phyloP scores from a whole-genome alignment of 164 flowering plant species.

The Malania oleifera region DNA sequence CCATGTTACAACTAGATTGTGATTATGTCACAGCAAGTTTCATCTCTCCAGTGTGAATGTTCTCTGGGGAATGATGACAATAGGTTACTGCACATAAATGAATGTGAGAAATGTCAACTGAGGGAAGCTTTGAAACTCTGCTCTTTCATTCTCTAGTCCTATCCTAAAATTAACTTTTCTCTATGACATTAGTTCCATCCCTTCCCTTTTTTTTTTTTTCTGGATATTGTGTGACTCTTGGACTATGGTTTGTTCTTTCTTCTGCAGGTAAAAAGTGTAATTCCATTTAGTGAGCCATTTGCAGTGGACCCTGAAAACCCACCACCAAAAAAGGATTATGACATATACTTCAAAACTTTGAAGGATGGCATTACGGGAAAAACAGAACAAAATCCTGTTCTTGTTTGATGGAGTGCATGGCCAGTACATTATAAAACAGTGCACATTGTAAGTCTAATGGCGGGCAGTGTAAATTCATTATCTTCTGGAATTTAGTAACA shows the following conservation, averaged over 20 bases:
- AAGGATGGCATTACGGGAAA: conserved; percentile 98
- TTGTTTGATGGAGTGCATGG: conserved; percentile 33
- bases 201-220: neutral
- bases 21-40: too few species aligned
- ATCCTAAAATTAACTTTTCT: neutral
- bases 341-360: conserved; percentile 59
- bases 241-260: too few species aligned
- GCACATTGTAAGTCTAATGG: conserved; percentile 1
- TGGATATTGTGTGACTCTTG: neutral
- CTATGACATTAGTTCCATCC: too few species aligned
- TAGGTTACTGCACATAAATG: too few species aligned
- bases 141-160: neutral
- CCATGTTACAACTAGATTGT: too few species aligned
- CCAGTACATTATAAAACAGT: neutral
- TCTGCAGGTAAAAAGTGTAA: conserved; percentile 76
- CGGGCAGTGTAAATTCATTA: too few species aligned
- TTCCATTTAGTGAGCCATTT: conserved; percentile 87
- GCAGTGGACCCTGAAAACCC: conserved; percentile 89
- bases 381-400: conserved; percentile 52
- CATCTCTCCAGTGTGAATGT: too few species aligned
- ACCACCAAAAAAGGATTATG: conserved; percentile 88
- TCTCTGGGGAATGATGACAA: too few species aligned
- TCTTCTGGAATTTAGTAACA: too few species aligned
- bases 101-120: too few species aligned
- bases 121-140: neutral